phyloP scores from a whole-genome alignment of 2,329 filamentous ascomycete species.

The Phaeophleospora eucalypticola region DNA sequence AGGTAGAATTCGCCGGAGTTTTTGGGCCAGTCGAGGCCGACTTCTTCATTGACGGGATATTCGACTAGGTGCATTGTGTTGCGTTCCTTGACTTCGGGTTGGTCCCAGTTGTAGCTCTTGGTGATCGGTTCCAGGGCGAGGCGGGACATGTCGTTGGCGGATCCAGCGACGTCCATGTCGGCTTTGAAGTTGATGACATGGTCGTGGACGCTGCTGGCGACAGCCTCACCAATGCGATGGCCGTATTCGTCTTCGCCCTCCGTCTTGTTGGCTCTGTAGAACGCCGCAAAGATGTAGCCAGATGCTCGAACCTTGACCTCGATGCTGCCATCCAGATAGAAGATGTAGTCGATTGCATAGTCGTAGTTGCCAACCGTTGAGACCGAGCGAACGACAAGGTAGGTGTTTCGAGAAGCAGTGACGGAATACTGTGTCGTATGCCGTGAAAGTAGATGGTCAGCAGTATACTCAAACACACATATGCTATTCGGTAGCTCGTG shows the following conservation, averaged over 20 bases:
- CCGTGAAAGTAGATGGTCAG: slow-evolving; percentile 49
- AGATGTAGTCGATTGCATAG: slow-evolving; percentile 49
- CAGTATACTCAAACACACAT: slow-evolving; percentile 54
- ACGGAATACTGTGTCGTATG: slow-evolving; percentile 44
- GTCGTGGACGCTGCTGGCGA: slow-evolving; percentile 37
- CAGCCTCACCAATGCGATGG: slow-evolving; percentile 36
- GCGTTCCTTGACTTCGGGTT: slow-evolving; percentile 24
- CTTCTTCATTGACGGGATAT: slow-evolving; percentile 24
- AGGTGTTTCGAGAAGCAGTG: slow-evolving; percentile 44
- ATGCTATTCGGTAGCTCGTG: slow-evolving; percentile 46
- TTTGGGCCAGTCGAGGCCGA: slow-evolving; percentile 33
- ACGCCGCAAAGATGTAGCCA: slow-evolving; percentile 53
- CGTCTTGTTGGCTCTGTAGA: slow-evolving; percentile 40
- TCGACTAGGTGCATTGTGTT: slow-evolving; percentile 33
- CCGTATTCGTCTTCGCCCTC: slow-evolving; percentile 37
- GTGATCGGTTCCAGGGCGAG: slow-evolving; percentile 30
- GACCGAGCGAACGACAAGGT: slow-evolving; percentile 45
- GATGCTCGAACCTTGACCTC: slow-evolving; percentile 50
- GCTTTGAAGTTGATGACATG: slow-evolving; percentile 40
- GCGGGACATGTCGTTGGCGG: slow-evolving; percentile 34
- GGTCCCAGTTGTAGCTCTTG: slow-evolving; percentile 29
- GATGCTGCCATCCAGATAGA: slow-evolving; percentile 52
- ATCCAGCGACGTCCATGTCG: slow-evolving; percentile 38
- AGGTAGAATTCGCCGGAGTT: slow-evolving; percentile 40
- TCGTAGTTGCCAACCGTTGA: slow-evolving; percentile 55